These are phyloP conservation scores for Paecilomyces variotii DNA, from an alignment of 2,329 filamentous ascomycete genomes.

Conservation along the genomic window DNA sequence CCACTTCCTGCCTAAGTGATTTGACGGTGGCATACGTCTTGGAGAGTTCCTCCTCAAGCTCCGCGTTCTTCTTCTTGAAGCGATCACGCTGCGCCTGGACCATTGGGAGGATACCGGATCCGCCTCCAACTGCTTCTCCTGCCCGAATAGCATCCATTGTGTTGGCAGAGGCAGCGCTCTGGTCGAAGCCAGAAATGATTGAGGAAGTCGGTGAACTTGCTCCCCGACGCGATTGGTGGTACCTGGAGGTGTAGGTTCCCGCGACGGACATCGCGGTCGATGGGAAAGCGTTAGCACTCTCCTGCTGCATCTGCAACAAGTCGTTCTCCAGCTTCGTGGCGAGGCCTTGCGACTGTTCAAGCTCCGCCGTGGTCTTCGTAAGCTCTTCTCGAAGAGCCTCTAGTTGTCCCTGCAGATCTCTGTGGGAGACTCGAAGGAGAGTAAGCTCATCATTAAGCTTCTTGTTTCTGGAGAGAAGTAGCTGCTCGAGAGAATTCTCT, in stretches of 20 bases:
- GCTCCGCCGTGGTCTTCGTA: constrained; percentile 71
- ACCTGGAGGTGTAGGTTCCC: constrained; percentile 77
- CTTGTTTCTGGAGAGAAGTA: constrained; percentile 88
- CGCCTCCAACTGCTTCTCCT: constrained; percentile 63
- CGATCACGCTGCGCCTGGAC: constrained; percentile 95
- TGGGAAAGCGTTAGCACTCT: constrained; percentile 74
- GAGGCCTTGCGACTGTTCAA: constrained; percentile 75
- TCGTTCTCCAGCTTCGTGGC: constrained; percentile 90
- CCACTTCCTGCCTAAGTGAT: constrained; percentile 80
- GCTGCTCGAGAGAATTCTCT: constrained; percentile 79
- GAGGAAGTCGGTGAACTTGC: constrained; percentile 88
- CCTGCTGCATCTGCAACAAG: constrained; percentile 76
- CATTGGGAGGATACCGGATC: constrained; percentile 91
- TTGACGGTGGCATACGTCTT: constrained; percentile 76
- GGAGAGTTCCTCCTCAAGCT: constrained; percentile 84
- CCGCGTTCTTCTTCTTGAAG: constrained; percentile 90
- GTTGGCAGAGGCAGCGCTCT: constrained; percentile 44
- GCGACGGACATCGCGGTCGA: constrained; percentile 82
- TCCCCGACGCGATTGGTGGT: constrained; percentile 63
- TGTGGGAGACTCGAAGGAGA: constrained; percentile 83
- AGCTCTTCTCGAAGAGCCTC: constrained; percentile 77
- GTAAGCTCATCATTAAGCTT: constrained; percentile 93
- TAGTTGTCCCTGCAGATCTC: constrained; percentile 76
- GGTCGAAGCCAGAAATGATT: constrained; percentile 95
- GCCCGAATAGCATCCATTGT: constrained; percentile 53